phyloP scores from a whole-genome alignment of 1,284 basidiomycete genomes.

The Tilletiopsis washingtonensis region DNA sequence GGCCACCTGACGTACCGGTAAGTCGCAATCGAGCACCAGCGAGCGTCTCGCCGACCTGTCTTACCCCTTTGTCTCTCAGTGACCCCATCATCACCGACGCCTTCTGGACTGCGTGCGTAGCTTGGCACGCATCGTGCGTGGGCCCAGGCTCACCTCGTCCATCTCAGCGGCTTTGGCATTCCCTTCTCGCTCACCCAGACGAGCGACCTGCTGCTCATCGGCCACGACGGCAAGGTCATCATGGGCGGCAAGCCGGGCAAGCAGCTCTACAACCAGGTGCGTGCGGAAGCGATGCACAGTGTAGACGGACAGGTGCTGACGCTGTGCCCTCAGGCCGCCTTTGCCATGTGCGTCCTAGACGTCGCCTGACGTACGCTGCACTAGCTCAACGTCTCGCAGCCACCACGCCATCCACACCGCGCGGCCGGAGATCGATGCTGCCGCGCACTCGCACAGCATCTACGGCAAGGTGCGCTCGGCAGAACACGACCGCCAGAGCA shows the following conservation, averaged over 20 bases:
- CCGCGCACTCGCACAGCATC: constrained; percentile 60
- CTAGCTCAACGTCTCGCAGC: too few relatives aligned
- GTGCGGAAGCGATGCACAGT: constrained; percentile 47
- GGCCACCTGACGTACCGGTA: constrained; percentile 60
- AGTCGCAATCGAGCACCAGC: too few relatives aligned
- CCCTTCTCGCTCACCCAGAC: constrained; percentile 30
- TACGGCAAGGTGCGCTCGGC: constrained; percentile 51
- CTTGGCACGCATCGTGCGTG: too few relatives aligned
- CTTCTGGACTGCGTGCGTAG: constrained; percentile 52
- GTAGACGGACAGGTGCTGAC: too few relatives aligned
- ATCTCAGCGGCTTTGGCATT: constrained; percentile 32
- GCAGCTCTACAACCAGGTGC: constrained; percentile 49
- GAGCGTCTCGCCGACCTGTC: too few relatives aligned
- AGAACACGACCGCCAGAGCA: neutral
- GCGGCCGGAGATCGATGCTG: constrained; percentile 60
- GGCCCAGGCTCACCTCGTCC: too few relatives aligned
- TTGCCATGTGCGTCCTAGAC: too few relatives aligned
- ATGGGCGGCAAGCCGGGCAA: constrained; percentile 28
- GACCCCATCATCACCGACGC: constrained; percentile 54
- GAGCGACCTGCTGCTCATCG: constrained; percentile 28
- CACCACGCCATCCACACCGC: constrained; percentile 57
- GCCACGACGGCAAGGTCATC: constrained; percentile 26
- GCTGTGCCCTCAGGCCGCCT: too few relatives aligned
- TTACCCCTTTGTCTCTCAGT: too few relatives aligned
- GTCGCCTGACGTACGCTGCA: too few relatives aligned